Conservation (phyloP, 495 filamentous ascomycete genomes). For the Usnea hakonensis region DNA sequence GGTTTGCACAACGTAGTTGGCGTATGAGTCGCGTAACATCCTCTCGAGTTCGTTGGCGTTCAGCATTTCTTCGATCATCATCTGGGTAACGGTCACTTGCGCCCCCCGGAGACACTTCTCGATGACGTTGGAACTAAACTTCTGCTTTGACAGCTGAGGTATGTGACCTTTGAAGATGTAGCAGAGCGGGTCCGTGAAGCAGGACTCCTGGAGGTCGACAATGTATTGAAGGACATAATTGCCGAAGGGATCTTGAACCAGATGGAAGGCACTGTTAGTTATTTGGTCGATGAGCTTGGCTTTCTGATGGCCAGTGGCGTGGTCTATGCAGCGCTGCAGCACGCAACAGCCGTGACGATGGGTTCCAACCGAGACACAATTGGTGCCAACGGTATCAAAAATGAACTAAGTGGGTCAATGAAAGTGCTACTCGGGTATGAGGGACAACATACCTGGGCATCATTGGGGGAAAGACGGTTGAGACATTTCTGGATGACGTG, state of each 20-base stretch:
- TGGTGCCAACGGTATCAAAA: conserved; percentile 79
- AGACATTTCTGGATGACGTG: conserved; percentile 99
- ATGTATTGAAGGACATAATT: conserved; percentile 99
- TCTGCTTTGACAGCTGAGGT: conserved; percentile 77
- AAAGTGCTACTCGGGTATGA: not conserved
- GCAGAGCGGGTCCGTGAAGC: conserved; percentile 80
- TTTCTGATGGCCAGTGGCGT: conserved; percentile 85
- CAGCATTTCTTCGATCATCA: conserved; percentile 79
- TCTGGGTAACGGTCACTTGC: conserved; percentile 56
- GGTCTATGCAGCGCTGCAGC: conserved; percentile 94
- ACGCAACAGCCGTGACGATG: conserved; percentile 98
- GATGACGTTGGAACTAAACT: conserved; percentile 98
- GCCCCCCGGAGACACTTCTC: conserved; percentile 93
- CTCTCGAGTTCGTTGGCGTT: conserved; percentile 67
- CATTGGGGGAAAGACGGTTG: conserved; percentile 72
- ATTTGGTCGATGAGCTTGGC: conserved; percentile 77
- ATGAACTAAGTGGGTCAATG: conserved; percentile 54
- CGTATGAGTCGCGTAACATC: conserved; percentile 82
- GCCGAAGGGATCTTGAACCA: conserved; percentile 94
- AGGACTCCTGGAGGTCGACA: conserved; percentile 75
- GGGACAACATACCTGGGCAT: conserved; percentile 51
- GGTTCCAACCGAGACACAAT: conserved; percentile 87
- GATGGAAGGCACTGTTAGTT: conserved; percentile 66
- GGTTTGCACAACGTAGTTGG: conserved; percentile 97
- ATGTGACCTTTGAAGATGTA: conserved; percentile 67